These are phyloP conservation scores for Grigorovia humatica DNA, from an alignment of 805 yeast species.

Conservation along the genomic window DNA sequence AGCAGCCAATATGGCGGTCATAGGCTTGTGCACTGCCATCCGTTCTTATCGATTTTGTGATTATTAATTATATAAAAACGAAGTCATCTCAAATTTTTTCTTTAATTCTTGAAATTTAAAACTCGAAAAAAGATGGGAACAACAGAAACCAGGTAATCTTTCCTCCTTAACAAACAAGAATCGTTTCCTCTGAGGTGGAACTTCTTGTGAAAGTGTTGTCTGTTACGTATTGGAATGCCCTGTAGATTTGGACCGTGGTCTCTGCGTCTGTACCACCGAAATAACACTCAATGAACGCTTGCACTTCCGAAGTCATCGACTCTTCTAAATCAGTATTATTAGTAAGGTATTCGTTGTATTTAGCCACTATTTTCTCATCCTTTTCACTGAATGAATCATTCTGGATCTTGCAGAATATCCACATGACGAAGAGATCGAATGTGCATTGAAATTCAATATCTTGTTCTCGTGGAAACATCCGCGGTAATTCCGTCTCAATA, in stretches of 20 bases:
- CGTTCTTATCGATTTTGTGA: background rate
- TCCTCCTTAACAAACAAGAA: constrained; percentile 9
- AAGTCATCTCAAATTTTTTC: background rate
- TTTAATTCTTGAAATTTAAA: background rate
- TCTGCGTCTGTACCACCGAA: constrained; percentile 3
- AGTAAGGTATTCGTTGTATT: constrained; percentile 3
- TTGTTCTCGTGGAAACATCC: constrained; percentile 37
- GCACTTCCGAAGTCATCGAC: constrained; percentile 2
- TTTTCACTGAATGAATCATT: constrained; percentile 8
- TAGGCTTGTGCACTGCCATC: background rate
- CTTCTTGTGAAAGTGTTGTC: constrained; percentile 16
- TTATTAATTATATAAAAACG: background rate
- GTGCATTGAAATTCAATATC: constrained; percentile 35
- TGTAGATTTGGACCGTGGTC: constrained; percentile 4
- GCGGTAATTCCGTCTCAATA: constrained; percentile 35
- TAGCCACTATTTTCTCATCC: constrained; percentile 12
- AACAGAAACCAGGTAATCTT: too few species aligned
- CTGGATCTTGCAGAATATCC: constrained; percentile 14
- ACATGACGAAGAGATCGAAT: constrained; percentile 38
- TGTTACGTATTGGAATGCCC: constrained; percentile 11
- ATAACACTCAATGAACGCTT: constrained; percentile 7
- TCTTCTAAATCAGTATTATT: background rate
- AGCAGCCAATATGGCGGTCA: background rate
- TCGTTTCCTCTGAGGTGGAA: constrained; percentile 15
- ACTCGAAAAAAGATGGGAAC: background rate